A percentile compares a stretch with the other conserved stretches of the same genome.
These are phyloP conservation scores for Amaranthus tricolor DNA, from an alignment of 179 eudicot species.

Conservation along the genomic window DNA sequence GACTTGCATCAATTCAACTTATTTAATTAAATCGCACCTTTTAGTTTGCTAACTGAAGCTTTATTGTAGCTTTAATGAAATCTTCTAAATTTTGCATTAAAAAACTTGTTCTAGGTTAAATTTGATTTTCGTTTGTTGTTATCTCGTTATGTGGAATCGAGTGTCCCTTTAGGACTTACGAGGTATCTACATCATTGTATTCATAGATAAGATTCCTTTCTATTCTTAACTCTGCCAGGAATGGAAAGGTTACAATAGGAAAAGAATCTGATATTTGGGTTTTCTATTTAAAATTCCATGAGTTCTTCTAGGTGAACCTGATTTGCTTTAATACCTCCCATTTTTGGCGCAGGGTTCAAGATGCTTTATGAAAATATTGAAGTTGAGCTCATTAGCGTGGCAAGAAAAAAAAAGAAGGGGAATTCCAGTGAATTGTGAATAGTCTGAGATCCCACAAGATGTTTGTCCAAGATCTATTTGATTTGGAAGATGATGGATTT, in stretches of 20 bases:
- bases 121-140: background rate
- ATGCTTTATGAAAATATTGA: background rate
- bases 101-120: background rate
- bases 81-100: background rate
- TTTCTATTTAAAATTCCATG: background rate
- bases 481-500: slow-evolving; percentile 64
- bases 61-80: background rate
- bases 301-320: background rate
- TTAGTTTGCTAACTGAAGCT: background rate
- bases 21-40: background rate
- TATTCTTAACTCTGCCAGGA: background rate
- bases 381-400: slow-evolving; percentile 8
- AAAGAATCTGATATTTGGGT: background rate
- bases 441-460: slow-evolving; percentile 23
- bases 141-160: background rate
- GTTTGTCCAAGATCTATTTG: slow-evolving; percentile 38
- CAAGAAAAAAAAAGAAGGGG: slow-evolving; percentile 11
- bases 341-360: slow-evolving; percentile 23
- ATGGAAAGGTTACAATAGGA: background rate
- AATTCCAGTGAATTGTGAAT: slow-evolving; percentile 15
- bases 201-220: background rate
- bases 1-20: background rate
- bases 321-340: background rate
- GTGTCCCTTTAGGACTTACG: background rate
- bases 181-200: background rate